Conservation (phyloP, 2,329 filamentous ascomycete species). For the Fusarium vanettenii region DNA sequence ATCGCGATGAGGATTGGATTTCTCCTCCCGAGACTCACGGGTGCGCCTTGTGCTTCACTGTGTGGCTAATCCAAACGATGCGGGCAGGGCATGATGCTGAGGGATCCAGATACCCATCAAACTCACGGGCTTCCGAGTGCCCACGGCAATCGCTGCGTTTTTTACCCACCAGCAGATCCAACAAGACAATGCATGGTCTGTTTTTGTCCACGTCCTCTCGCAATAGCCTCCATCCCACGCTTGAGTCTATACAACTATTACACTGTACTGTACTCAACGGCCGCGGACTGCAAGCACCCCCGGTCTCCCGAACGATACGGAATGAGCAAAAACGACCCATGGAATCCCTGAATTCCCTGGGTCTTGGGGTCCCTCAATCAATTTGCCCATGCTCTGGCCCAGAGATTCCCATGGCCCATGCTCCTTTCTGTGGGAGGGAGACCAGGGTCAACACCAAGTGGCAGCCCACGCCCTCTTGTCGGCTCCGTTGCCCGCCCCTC, state of each 20-base stretch:
- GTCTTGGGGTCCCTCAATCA: slow-evolving; percentile 6
- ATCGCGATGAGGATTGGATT: neutral
- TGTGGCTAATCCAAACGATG: neutral
- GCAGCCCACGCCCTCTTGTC: neutral
- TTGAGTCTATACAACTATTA: neutral
- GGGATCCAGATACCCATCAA: too few relatives aligned
- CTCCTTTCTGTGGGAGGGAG: neutral
- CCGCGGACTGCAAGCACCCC: slow-evolving; percentile 17
- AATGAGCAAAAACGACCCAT: slow-evolving; percentile 34
- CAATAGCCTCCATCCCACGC: neutral
- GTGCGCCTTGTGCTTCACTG: neutral
- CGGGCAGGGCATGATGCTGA: neutral
- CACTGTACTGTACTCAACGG: slow-evolving; percentile 11
- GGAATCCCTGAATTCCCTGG: slow-evolving; percentile 23
- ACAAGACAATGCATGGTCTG: neutral
- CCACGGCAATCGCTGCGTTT: neutral
- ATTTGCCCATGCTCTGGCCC: slow-evolving; percentile 38
- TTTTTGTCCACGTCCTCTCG: neutral
- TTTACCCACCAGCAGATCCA: slow-evolving; percentile 1
- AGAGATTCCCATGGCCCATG: slow-evolving; percentile 38
- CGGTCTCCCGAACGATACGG: slow-evolving; percentile 21
- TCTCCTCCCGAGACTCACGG: neutral
- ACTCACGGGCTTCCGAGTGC: neutral
- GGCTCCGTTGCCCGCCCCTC: slow-evolving; percentile 14
- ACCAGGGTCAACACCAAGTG: neutral